Conservation (phyloP, 305 asterid genomes). For the Nicotiana rustica region DNA sequence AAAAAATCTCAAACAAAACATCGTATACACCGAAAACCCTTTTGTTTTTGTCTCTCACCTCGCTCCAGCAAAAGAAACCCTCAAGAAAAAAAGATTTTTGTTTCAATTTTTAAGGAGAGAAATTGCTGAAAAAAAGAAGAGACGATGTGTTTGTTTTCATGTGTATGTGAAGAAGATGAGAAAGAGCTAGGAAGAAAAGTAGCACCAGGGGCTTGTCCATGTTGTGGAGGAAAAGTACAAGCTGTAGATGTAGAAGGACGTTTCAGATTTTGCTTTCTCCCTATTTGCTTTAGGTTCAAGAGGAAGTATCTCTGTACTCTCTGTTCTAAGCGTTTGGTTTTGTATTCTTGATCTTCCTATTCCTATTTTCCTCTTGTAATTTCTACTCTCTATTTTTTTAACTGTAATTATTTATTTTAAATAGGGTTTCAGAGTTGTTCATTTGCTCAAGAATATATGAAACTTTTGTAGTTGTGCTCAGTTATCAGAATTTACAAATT, state of each 20-base stretch:
- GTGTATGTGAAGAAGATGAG: conserved; percentile 50
- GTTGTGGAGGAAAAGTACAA: conserved; percentile 56
- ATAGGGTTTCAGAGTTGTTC: neutral
- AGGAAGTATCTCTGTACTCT: conserved; percentile 52
- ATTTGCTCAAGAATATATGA: neutral
- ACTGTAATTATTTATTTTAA: neutral
- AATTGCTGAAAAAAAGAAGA: neutral
- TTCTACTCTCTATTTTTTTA: neutral
- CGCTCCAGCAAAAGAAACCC: neutral
- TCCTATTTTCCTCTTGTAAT: too few relatives aligned
- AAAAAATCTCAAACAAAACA: neutral
- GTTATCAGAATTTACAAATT: too few relatives aligned
- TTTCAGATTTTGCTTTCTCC: conserved; percentile 45
- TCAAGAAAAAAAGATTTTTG: neutral
- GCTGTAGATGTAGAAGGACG: conserved; percentile 46
- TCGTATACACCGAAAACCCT: neutral
- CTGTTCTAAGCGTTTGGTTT: conserved; percentile 48
- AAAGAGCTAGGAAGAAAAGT: conserved; percentile 40
- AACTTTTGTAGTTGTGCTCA: too few relatives aligned
- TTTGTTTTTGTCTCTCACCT: neutral
- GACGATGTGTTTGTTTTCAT: conserved; percentile 34
- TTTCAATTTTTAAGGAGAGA: neutral
- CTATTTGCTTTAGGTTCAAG: conserved; percentile 52
- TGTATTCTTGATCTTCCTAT: conserved; percentile 23
- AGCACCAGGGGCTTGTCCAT: conserved; percentile 57